A percentile compares a stretch with the other conserved stretches of the same genome.
These are phyloP conservation scores for Epichloe festucae DNA, from an alignment of 2,329 filamentous ascomycete species.

Conservation along the genomic window DNA sequence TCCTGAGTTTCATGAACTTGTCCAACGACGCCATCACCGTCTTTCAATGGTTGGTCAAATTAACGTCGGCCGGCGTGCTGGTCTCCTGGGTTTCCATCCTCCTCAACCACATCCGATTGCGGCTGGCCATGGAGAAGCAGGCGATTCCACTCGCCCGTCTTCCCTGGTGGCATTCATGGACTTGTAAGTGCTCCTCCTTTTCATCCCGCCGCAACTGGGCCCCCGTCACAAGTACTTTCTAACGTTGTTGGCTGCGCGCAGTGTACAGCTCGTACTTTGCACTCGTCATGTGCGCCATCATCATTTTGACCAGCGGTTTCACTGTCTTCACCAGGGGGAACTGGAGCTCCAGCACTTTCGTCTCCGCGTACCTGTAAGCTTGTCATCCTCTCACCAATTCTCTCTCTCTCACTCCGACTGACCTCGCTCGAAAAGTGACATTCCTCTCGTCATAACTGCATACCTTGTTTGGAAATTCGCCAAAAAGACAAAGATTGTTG, in stretches of 20 bases:
- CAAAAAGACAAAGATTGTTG: conserved; percentile 45
- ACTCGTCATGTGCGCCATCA: conserved; percentile 46
- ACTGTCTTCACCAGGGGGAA: conserved; percentile 45
- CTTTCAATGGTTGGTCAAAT: conserved; percentile 51
- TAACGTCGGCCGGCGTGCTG: conserved; percentile 50
- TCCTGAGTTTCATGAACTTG: conserved; percentile 45
- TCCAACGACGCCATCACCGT: conserved; percentile 46
- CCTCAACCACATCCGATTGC: conserved; percentile 46
- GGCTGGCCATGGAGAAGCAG: conserved; percentile 41
- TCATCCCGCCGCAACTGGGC: not conserved
- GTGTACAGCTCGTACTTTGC: conserved; percentile 48
- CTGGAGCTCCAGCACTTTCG: conserved; percentile 43
- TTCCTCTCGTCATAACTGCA: conserved; percentile 42
- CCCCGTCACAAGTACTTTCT: conserved; percentile 1
- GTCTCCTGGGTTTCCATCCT: conserved; percentile 50
- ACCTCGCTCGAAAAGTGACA: conserved; percentile 31
- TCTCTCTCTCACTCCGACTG: not conserved
- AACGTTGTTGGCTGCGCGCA: conserved; percentile 13
- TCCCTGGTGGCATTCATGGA: conserved; percentile 53
- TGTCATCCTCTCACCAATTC: not conserved
- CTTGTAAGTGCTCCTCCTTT: conserved; percentile 28
- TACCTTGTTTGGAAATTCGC: conserved; percentile 53
- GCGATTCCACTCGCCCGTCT: conserved; percentile 34
- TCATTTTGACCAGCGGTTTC: conserved; percentile 60
- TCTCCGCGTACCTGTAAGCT: conserved; percentile 49